phyloP scores from a whole-genome alignment of 2,329 filamentous ascomycete species.

The Rhytidhysteron rufulum region DNA sequence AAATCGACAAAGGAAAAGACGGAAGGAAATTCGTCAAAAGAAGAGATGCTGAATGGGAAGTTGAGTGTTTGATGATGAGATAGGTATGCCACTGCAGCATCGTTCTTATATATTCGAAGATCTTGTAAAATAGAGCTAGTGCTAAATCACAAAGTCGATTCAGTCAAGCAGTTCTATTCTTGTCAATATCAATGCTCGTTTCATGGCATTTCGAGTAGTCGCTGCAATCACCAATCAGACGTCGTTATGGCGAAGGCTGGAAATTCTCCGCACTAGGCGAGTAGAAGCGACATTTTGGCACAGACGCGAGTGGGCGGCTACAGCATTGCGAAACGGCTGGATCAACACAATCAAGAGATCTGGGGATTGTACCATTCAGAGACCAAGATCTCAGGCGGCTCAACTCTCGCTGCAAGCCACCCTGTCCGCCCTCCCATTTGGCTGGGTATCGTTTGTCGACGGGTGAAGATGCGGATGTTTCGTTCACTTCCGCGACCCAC shows the following conservation, averaged over 20 bases:
- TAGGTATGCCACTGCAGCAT: no score
- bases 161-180: slow-evolving; percentile 36
- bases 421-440: slow-evolving; percentile 5
- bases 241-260: slow-evolving; percentile 19
- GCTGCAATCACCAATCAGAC: slow-evolving; percentile 32
- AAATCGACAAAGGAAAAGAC: slow-evolving; percentile 26
- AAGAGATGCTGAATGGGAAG: slow-evolving; percentile 27
- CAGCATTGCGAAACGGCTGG: slow-evolving; percentile 21
- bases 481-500: slow-evolving; percentile 30
- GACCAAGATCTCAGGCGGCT: slow-evolving; percentile 11
- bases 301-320: slow-evolving; percentile 32
- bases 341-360: slow-evolving; percentile 18
- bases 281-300: slow-evolving; percentile 16
- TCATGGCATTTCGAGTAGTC: slow-evolving; percentile 37
- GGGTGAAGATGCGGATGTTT: slow-evolving; percentile 19
- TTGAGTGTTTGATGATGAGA: slow-evolving; percentile 23
- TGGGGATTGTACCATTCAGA: slow-evolving; percentile 26
- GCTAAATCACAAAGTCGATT: slow-evolving; percentile 17
- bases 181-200: slow-evolving; percentile 29
- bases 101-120: no score
- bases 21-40: slow-evolving; percentile 28
- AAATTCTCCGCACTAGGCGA: slow-evolving; percentile 30
- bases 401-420: slow-evolving; percentile 18
- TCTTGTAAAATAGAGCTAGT: no score
- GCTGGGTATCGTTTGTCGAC: slow-evolving; percentile 21